Conservation (phyloP, 2,329 filamentous ascomycete genomes). For the Xylariales sp. region DNA sequence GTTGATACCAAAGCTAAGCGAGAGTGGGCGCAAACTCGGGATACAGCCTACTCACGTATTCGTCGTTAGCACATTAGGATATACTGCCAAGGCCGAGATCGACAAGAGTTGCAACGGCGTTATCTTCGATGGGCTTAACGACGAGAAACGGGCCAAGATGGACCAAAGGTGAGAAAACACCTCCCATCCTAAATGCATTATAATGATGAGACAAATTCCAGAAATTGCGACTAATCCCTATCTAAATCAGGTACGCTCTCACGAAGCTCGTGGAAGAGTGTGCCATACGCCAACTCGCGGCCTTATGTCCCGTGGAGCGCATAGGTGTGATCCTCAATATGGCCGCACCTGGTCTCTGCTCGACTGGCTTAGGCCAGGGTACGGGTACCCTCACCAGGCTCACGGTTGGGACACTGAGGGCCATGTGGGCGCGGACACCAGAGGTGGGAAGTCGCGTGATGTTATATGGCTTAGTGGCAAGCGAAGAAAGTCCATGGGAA, state of each 20-base stretch:
- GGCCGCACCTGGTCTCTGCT: slow-evolving; percentile 12
- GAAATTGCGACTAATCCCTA: neutral
- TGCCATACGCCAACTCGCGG: slow-evolving; percentile 5
- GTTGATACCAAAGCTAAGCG: slow-evolving; percentile 1
- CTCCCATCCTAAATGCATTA: neutral
- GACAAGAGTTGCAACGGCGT: slow-evolving; percentile 7
- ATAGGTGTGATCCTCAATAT: slow-evolving; percentile 11
- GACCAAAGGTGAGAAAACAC: slow-evolving; percentile 1
- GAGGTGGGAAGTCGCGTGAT: slow-evolving; percentile 11
- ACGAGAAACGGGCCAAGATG: slow-evolving; percentile 7
- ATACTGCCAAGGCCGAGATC: slow-evolving; percentile 10
- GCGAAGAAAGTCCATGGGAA: slow-evolving; percentile 12
- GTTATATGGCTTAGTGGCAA: slow-evolving; percentile 8
- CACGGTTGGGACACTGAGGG: neutral
- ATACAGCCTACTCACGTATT: slow-evolving; percentile 7
- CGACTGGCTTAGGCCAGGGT: slow-evolving; percentile 7
- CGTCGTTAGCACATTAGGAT: slow-evolving; percentile 11
- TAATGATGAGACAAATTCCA: too few species aligned
- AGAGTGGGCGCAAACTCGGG: neutral
- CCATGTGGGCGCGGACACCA: slow-evolving; percentile 7
- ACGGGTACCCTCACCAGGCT: slow-evolving; percentile 1
- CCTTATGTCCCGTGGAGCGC: slow-evolving; percentile 8
- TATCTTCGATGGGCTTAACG: slow-evolving; percentile 9
- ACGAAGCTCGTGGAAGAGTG: slow-evolving; percentile 10
- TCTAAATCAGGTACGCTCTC: slow-evolving; percentile 7